These are phyloP conservation scores for Fusarium anguioides DNA, from an alignment of 2,329 filamentous ascomycete species.

Conservation along the genomic window DNA sequence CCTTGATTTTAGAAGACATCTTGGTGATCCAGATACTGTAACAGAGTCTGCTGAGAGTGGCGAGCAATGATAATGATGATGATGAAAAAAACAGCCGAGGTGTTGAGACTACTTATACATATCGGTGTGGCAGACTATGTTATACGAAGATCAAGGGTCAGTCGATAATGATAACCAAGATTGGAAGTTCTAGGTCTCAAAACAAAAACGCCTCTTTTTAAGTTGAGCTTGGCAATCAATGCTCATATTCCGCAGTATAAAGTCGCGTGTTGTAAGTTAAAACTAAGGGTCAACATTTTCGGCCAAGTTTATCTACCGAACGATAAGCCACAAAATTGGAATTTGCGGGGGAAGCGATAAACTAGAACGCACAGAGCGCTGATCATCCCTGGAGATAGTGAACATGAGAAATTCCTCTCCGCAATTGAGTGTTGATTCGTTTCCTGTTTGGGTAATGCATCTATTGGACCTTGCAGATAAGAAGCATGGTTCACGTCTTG, in stretches of 20 bases:
- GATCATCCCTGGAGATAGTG: constrained; percentile 3
- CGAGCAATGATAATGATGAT: constrained; percentile 12
- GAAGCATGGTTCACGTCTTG: not conserved
- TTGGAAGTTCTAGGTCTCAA: not conserved
- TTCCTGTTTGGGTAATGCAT: constrained; percentile 19
- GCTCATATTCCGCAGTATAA: not conserved
- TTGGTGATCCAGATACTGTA: not conserved
- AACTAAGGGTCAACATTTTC: not conserved
- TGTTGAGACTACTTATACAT: constrained; percentile 23
- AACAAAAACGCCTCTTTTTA: not conserved
- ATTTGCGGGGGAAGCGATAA: constrained; percentile 27
- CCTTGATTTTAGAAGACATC: constrained; percentile 40
- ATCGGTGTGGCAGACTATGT: not conserved
- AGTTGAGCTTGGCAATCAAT: not conserved
- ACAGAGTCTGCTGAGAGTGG: constrained; percentile 1
- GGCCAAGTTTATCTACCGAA: constrained; percentile 16
- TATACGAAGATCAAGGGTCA: not conserved
- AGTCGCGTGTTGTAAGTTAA: not conserved
- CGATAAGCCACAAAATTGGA: constrained; percentile 15
- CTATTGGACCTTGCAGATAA: constrained; percentile 21
- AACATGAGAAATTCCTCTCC: not conserved
- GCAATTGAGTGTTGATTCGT: constrained; percentile 14
- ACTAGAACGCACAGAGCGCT: not conserved
- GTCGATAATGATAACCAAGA: not conserved
- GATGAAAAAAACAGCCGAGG: not conserved